Evolutionary conservation across 129 eudicot species (phyloP).

Genomic region (Gnaphalium uliginosum): DNA sequence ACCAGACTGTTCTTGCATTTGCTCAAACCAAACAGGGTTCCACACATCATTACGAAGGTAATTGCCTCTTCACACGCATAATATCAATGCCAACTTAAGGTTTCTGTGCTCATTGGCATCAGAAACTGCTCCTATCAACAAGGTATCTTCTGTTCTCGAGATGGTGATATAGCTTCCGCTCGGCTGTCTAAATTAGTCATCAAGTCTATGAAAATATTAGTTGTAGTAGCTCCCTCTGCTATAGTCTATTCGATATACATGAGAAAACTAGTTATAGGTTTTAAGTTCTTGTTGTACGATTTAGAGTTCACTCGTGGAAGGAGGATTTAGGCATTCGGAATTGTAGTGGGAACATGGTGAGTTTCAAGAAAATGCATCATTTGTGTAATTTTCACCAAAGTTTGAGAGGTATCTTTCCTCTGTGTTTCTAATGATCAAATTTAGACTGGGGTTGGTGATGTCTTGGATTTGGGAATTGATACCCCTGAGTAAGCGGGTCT

Average conservation of each 20-base stretch:
- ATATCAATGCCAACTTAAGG: constrained; percentile 1
- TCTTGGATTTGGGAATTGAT: not conserved
- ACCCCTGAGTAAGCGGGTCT: too few relatives aligned
- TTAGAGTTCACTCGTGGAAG: constrained; percentile 20
- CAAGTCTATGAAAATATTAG: constrained; percentile 15
- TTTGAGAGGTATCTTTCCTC: not conserved
- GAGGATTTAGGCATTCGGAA: not conserved
- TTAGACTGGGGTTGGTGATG: not conserved
- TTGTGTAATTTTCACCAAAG: not conserved
- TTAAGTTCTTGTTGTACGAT: constrained; percentile 29
- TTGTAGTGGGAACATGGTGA: not conserved
- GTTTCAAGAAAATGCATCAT: constrained; percentile 7
- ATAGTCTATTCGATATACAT: constrained; percentile 18
- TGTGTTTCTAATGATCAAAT: not conserved
- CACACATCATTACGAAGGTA: constrained; percentile 42
- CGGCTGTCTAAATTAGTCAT: constrained; percentile 32
- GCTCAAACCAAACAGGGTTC: constrained; percentile 73
- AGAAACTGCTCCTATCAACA: constrained; percentile 8
- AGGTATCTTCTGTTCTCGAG: not conserved
- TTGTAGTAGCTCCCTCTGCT: constrained; percentile 15
- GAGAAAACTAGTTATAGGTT: constrained; percentile 25
- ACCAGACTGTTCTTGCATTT: constrained; percentile 87
- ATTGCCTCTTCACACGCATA: not conserved
- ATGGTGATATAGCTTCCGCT: not conserved
- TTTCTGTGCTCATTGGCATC: constrained; percentile 28